Conservation (phyloP, 148 eudicot species). For the Rhododendron mucronatum region DNA sequence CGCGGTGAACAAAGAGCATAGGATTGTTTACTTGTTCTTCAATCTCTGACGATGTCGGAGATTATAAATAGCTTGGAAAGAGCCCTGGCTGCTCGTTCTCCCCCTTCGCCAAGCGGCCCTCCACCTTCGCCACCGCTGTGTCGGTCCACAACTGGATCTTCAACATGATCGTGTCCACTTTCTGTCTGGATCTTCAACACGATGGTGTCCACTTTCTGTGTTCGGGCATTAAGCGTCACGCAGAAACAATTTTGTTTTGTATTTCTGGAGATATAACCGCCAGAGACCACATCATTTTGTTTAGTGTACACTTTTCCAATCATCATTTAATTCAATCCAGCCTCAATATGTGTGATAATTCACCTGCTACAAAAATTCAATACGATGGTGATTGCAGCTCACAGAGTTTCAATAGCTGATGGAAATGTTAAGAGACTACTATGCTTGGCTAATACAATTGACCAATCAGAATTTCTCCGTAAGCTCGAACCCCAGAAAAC, state of each 20-base stretch:
- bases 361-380: background rate
- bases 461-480: too few relatives aligned
- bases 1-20: too few relatives aligned
- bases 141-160: conserved; percentile 18
- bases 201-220: background rate
- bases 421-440: too few relatives aligned
- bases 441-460: too few relatives aligned
- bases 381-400: background rate
- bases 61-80: conserved; percentile 55
- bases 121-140: conserved; percentile 31
- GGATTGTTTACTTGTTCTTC: too few relatives aligned
- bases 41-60: conserved; percentile 37
- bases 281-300: background rate
- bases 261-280: background rate
- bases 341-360: background rate
- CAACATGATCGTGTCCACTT: background rate
- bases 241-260: background rate
- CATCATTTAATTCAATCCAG: background rate
- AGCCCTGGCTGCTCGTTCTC: conserved; percentile 49
- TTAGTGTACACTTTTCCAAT: background rate
- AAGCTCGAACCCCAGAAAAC: background rate
- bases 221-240: background rate
- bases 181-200: background rate
- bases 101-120: background rate
- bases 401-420: background rate